Evolutionary conservation across 768 basidiomycete species (phyloP).

Genomic region (Leccinum imitatum): DNA sequence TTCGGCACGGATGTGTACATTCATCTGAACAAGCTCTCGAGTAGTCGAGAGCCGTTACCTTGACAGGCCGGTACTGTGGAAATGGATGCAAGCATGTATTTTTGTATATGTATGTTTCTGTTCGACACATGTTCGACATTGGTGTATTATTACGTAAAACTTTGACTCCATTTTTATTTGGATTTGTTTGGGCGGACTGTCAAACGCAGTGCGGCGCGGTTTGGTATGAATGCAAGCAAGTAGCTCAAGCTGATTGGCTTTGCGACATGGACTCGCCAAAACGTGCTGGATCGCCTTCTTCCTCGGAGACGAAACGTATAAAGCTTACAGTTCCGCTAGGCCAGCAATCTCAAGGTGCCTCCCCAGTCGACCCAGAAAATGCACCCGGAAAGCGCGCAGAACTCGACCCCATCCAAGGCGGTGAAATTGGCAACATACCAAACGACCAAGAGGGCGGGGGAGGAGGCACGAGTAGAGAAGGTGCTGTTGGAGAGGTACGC

Average conservation of each 20-base stretch:
- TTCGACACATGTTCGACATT: too few relatives aligned
- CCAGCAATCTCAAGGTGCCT: slow-evolving; percentile 60
- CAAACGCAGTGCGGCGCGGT: slow-evolving; percentile 6
- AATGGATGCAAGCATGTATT: background rate
- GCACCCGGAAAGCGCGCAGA: slow-evolving; percentile 87
- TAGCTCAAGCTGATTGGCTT: slow-evolving; percentile 27
- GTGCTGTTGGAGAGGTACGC: slow-evolving; percentile 34
- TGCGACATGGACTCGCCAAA: slow-evolving; percentile 61
- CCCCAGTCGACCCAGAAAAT: slow-evolving; percentile 73
- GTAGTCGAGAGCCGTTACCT: slow-evolving; percentile 76
- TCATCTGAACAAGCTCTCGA: slow-evolving; percentile 84
- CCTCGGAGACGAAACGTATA: slow-evolving; percentile 57
- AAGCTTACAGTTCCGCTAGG: slow-evolving; percentile 48
- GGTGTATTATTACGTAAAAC: background rate
- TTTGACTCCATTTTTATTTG: slow-evolving; percentile 15
- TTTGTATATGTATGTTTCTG: background rate
- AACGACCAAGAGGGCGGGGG: slow-evolving; percentile 31
- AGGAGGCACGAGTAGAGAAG: slow-evolving; percentile 14
- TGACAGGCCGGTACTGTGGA: slow-evolving; percentile 5
- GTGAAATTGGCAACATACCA: slow-evolving; percentile 76
- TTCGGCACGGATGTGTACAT: slow-evolving; percentile 93
- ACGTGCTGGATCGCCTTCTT: slow-evolving; percentile 58
- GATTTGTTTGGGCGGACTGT: slow-evolving; percentile 11
- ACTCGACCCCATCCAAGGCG: slow-evolving; percentile 77
- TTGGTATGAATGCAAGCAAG: slow-evolving; percentile 12